These are phyloP conservation scores for Sporisorium reilianum DNA, from an alignment of 1,284 basidiomycete genomes.

Conservation along the genomic window DNA sequence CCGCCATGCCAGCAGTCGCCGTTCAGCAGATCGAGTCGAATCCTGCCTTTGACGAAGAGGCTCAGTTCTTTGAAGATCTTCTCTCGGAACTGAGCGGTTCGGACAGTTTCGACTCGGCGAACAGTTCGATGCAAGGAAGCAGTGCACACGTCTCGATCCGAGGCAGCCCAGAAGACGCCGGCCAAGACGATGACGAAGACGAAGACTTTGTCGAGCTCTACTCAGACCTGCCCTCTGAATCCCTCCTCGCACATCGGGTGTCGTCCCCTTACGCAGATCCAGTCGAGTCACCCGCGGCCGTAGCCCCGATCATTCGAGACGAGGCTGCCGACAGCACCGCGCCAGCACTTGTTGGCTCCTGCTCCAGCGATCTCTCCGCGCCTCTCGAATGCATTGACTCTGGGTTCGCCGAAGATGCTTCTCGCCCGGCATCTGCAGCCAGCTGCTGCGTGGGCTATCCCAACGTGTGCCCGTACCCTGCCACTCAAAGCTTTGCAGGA, in stretches of 20 bases:
- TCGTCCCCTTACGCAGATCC: neutral
- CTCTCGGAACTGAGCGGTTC: slow-evolving; percentile 38
- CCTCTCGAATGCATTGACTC: slow-evolving; percentile 18
- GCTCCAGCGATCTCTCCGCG: slow-evolving; percentile 12
- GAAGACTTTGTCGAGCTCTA: slow-evolving; percentile 45
- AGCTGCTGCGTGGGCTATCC: slow-evolving; percentile 46
- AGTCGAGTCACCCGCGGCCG: neutral
- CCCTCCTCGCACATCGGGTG: neutral
- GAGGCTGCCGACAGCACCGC: neutral
- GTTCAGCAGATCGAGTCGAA: neutral
- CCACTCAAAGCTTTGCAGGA: slow-evolving; percentile 11
- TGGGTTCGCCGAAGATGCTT: slow-evolving; percentile 36
- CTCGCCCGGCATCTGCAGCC: slow-evolving; percentile 24
- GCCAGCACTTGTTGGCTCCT: slow-evolving; percentile 15
- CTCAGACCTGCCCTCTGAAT: neutral
- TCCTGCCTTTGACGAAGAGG: slow-evolving; percentile 26
- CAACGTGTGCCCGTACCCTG: slow-evolving; percentile 47
- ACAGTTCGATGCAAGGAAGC: neutral
- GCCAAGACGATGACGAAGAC: slow-evolving; percentile 5
- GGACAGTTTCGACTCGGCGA: slow-evolving; percentile 5
- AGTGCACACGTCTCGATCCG: neutral
- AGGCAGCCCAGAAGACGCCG: neutral
- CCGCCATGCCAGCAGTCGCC: neutral
- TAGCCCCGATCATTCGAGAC: neutral
- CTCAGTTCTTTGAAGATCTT: slow-evolving; percentile 51